These are phyloP conservation scores for Hymenochaete sp. DNA, from an alignment of 1,284 basidiomycete species.

Conservation along the genomic window DNA sequence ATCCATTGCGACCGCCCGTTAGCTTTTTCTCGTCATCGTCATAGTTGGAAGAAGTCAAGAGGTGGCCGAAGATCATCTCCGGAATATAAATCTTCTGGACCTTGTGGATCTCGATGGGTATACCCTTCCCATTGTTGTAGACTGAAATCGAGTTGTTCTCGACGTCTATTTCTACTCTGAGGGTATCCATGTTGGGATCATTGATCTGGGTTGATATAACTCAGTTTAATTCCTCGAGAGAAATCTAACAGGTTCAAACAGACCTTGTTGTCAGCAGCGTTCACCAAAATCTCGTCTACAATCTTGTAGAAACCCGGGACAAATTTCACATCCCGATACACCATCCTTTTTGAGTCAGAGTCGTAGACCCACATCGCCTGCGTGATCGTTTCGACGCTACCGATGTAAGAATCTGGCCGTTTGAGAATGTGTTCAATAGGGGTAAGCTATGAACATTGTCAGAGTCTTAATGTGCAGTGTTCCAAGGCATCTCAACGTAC, in stretches of 20 bases:
- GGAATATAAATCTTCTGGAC: conserved; percentile 95
- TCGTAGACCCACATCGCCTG: conserved; percentile 92
- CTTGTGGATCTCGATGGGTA: conserved; percentile 93
- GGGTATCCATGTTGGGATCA: conserved; percentile 78
- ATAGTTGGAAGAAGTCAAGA: conserved; percentile 95
- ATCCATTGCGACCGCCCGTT: conserved; percentile 97
- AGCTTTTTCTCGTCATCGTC: conserved; percentile 99
- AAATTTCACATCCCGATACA: conserved; percentile 76
- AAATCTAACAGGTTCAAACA: conserved; percentile 16
- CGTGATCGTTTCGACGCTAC: conserved; percentile 80
- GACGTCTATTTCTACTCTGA: conserved; percentile 83
- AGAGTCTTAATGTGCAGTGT: conserved; percentile 7
- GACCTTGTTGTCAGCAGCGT: conserved; percentile 99
- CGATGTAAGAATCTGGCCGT: conserved; percentile 98
- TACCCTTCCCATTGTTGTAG: conserved; percentile 94
- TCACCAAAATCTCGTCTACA: conserved; percentile 98
- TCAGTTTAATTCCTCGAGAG: not conserved
- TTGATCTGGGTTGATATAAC: conserved; percentile 56
- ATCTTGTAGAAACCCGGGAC: conserved; percentile 99
- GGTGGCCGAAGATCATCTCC: conserved; percentile 94
- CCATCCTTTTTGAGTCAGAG: conserved; percentile 71
- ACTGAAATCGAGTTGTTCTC: conserved; percentile 86
- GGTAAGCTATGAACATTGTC: conserved; percentile 55
- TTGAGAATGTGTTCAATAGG: conserved; percentile 96
- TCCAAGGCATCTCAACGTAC: conserved; percentile 32